Evolutionary conservation across 2,329 filamentous ascomycete species (phyloP), one percentile per base, ranked within the genome.

Genomic region (Talaromyces sp.): DNA sequence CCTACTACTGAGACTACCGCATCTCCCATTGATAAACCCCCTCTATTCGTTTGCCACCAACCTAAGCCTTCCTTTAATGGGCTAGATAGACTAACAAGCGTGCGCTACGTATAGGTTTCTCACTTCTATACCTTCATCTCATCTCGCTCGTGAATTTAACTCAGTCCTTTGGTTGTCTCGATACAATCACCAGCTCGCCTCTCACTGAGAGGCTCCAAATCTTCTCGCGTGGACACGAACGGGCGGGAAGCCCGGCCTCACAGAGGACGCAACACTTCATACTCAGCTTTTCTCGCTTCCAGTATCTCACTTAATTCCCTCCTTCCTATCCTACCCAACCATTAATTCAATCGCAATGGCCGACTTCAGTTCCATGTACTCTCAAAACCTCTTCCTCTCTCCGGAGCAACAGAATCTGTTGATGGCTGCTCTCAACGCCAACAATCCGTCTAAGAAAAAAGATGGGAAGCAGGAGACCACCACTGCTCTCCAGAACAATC

Each of bases 401-500:
- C 87, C 87, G 65, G 85, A 90, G 71, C 89, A 93, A 75, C 89
- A 93, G 80, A 87, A 85, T 70, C 81, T 93, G 63, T 82, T 93
- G 52, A 87, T 90, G 65, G 88, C 88, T 63, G 89, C 90, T 53
- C 85, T 93, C 67, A 89, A 89, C 66, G 89, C 89, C 66, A 91
- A 92, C 71, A 84, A 73, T 39, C 75, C 78, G 15, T 68, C 72
- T 63, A 73, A 71, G 51, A 73, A 71, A 59, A 70, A 73, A 70
- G 47, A 58, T 62, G 19, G 65, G 68, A 63, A 57, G 22, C 32
- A 60, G 44, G 55, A 53, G 32, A 39, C 32, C 32, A 22, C 47
- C 4, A 3, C 36, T n/a, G 36, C 49, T 39, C 22, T 39, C 8
- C 56, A 54, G 19, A 53, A 58, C 27, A 60, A 57, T n/a, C 57